Evolutionary conservation across 257 asterid species (phyloP).

Genomic region (Capsicum rhomboideum): DNA sequence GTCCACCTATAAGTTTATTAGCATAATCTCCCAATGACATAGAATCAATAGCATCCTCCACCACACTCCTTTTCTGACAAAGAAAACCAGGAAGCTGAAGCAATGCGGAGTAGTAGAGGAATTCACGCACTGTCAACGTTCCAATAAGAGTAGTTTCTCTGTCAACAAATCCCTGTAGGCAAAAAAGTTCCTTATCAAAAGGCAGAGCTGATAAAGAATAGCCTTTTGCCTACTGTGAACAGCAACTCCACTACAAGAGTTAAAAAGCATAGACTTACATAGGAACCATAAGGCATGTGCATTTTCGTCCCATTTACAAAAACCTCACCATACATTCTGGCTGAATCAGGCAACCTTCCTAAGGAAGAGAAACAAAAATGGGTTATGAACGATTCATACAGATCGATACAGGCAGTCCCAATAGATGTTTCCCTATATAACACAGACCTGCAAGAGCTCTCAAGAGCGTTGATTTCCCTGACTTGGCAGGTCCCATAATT

Average conservation of each 20-base stretch:
- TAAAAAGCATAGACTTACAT: constrained; percentile 42
- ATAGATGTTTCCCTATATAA: neutral
- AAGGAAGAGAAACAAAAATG: constrained; percentile 16
- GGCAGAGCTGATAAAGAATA: neutral
- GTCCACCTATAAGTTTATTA: constrained; percentile 92
- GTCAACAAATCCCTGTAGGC: constrained; percentile 77
- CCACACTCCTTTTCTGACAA: constrained; percentile 57
- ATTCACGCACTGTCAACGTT: constrained; percentile 97
- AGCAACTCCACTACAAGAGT: neutral
- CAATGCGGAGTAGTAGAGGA: constrained; percentile 90
- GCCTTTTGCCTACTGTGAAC: neutral
- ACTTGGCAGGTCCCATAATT: constrained; percentile 97
- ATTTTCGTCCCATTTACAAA: constrained; percentile 73
- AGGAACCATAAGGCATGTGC: constrained; percentile 70
- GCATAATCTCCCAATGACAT: constrained; percentile 95
- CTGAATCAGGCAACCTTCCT: constrained; percentile 87
- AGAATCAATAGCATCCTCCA: constrained; percentile 84
- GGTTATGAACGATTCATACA: neutral
- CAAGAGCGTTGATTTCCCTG: constrained; percentile 97
- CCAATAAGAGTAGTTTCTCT: constrained; percentile 89
- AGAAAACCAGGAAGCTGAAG: constrained; percentile 96
- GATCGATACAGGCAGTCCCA: neutral
- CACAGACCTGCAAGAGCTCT: constrained; percentile 86
- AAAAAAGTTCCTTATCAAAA: constrained; percentile 8
- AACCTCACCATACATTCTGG: constrained; percentile 84